Percentiles rank a stretch among this genome's conserved stretches.
Conservation (phyloP, 768 basidiomycete species). For the Sutorius australiensis region DNA sequence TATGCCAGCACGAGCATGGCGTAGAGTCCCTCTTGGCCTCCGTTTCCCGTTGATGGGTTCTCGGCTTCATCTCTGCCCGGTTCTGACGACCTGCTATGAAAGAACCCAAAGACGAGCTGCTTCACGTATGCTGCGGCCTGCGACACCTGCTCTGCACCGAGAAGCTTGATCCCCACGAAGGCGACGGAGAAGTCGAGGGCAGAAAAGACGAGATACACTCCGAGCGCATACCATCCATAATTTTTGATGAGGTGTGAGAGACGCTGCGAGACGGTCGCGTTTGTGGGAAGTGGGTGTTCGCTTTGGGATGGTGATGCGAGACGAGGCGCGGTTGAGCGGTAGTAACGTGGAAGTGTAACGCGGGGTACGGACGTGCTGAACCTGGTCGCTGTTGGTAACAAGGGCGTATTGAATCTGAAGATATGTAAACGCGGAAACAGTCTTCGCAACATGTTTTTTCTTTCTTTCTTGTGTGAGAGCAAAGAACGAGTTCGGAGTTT, state of each 20-base stretch:
- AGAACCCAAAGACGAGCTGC: conserved; percentile 39
- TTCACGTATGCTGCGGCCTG: conserved; percentile 59
- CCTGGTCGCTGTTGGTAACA: conserved; percentile 48
- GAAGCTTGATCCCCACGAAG: conserved; percentile 77
- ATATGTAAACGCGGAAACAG: conserved; percentile 45
- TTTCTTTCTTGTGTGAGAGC: background rate
- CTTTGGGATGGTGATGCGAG: conserved; percentile 33
- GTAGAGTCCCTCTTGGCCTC: conserved; percentile 73
- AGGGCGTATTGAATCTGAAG: conserved; percentile 43
- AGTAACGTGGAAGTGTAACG: conserved; percentile 36
- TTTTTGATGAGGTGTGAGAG: conserved; percentile 82
- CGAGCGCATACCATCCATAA: conserved; percentile 95
- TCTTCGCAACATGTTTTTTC: conserved; percentile 32
- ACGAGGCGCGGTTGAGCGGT: conserved; percentile 47
- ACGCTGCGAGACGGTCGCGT: conserved; percentile 61
- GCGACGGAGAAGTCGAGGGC: conserved; percentile 80
- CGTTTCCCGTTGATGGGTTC: conserved; percentile 27
- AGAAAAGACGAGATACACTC: conserved; percentile 75
- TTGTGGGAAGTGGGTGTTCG: conserved; percentile 35
- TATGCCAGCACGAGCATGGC: conserved; percentile 93
- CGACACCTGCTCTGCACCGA: conserved; percentile 89
- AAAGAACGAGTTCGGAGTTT: conserved; percentile 1
- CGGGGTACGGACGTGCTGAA: conserved; percentile 27
- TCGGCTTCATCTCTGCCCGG: conserved; percentile 67
- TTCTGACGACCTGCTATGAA: conserved; percentile 56